Conservation (phyloP, 345 rosid species). For the Dipteronia sinensis region DNA sequence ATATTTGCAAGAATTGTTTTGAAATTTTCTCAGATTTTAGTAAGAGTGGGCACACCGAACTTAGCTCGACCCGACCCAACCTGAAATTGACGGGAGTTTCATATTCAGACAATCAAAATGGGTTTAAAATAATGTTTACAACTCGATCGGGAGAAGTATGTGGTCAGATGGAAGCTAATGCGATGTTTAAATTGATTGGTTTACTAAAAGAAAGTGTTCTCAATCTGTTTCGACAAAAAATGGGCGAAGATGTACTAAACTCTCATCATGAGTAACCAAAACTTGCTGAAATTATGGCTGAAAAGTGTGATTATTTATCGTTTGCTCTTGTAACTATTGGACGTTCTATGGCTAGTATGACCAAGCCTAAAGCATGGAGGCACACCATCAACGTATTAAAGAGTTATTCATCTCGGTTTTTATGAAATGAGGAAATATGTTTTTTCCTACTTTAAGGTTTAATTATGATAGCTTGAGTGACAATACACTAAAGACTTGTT, state of each 20-base stretch:
- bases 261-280: neutral
- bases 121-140: neutral
- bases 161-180: neutral
- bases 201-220: neutral
- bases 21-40: too few relatives aligned
- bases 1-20: too few relatives aligned
- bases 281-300: neutral
- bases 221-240: neutral
- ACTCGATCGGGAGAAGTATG: neutral
- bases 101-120: neutral
- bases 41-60: too few relatives aligned
- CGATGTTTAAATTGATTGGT: neutral
- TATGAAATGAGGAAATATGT: neutral
- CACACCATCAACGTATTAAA: neutral
- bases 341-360: neutral
- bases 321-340: neutral
- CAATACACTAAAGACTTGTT: neutral
- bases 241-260: neutral
- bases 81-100: too few relatives aligned
- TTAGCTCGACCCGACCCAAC: too few relatives aligned
- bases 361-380: neutral
- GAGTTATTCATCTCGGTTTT: neutral
- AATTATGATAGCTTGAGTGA: too few relatives aligned
- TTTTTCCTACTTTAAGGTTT: neutral
- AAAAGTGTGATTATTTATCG: neutral